A percentile compares a stretch with the other conserved stretches of the same genome.
Conservation (phyloP, 331 rosid genomes). For the Ulmus americana region DNA sequence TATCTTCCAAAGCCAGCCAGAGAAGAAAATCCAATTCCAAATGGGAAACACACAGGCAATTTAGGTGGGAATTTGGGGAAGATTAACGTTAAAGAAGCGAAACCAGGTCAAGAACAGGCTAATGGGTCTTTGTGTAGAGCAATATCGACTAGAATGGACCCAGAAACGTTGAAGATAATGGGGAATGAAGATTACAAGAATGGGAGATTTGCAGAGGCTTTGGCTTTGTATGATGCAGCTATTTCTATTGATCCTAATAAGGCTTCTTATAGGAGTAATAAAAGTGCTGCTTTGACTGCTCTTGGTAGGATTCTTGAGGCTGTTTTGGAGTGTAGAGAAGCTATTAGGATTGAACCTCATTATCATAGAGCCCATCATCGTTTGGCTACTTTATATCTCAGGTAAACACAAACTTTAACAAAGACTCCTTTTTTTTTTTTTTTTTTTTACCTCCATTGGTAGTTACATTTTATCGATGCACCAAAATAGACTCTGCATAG, state of each 20-base stretch:
- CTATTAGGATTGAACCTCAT: constrained; percentile 63
- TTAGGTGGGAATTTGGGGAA: constrained; percentile 10
- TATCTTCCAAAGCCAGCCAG: constrained; percentile 31
- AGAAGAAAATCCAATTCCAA: constrained; percentile 19
- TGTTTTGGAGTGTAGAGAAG: constrained; percentile 70
- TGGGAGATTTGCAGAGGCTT: constrained; percentile 70
- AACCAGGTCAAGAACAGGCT: background rate
- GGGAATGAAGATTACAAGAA: constrained; percentile 84
- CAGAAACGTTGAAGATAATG: constrained; percentile 70
- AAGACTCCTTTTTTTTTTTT: background rate
- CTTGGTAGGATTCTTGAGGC: constrained; percentile 74
- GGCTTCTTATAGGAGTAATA: constrained; percentile 82
- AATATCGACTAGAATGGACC: constrained; percentile 72
- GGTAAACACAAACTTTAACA: constrained; percentile 29
- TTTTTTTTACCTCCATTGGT: background rate
- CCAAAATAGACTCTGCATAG: too few species aligned
- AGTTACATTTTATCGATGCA: too few species aligned
- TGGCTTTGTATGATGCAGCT: constrained; percentile 72
- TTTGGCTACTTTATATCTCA: constrained; percentile 53
- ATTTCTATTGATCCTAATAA: constrained; percentile 59
- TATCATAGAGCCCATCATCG: constrained; percentile 80
- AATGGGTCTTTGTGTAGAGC: constrained; percentile 51
- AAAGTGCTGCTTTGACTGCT: constrained; percentile 74
- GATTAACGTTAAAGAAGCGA: constrained; percentile 23
- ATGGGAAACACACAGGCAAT: constrained; percentile 25